phyloP scores from a whole-genome alignment of 169 alveolate species.

The Amoebophrya sp. region DNA sequence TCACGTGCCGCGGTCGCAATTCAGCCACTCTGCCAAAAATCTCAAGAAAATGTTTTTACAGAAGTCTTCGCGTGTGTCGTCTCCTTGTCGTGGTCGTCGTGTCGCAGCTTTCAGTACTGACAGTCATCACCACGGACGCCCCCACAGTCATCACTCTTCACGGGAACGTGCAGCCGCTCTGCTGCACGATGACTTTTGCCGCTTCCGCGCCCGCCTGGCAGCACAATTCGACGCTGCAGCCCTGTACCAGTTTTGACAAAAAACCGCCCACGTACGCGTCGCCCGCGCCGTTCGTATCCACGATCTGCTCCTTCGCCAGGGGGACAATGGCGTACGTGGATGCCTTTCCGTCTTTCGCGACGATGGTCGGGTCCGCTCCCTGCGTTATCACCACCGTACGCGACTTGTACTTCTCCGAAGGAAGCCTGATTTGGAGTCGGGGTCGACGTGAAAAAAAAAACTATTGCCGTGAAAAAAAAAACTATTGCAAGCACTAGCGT shows the following conservation, averaged over 20 bases:
- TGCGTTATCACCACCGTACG: conserved; percentile 24
- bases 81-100: too few species aligned
- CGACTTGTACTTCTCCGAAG: not conserved
- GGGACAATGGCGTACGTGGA: not conserved
- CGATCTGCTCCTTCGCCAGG: conserved; percentile 25
- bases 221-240: conserved; percentile 16
- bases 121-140: too few species aligned
- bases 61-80: too few species aligned
- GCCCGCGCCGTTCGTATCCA: conserved; percentile 65
- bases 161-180: conserved; percentile 32
- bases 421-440: not conserved
- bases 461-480: too few species aligned
- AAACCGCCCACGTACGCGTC: conserved; percentile 68
- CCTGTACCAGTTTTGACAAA: conserved; percentile 34
- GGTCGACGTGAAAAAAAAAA: too few species aligned
- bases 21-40: too few species aligned
- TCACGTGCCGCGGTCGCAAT: too few species aligned
- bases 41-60: too few species aligned
- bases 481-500: too few species aligned
- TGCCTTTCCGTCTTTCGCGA: conserved; percentile 6
- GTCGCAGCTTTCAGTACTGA: too few species aligned
- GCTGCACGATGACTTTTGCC: conserved; percentile 35
- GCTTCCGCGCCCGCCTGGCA: conserved; percentile 29
- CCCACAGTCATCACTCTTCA: not conserved
- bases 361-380: conserved; percentile 22